Base-by-base conservation (phyloP, 2,329 filamentous ascomycete species). In the Aureobasidium musti region DNA sequence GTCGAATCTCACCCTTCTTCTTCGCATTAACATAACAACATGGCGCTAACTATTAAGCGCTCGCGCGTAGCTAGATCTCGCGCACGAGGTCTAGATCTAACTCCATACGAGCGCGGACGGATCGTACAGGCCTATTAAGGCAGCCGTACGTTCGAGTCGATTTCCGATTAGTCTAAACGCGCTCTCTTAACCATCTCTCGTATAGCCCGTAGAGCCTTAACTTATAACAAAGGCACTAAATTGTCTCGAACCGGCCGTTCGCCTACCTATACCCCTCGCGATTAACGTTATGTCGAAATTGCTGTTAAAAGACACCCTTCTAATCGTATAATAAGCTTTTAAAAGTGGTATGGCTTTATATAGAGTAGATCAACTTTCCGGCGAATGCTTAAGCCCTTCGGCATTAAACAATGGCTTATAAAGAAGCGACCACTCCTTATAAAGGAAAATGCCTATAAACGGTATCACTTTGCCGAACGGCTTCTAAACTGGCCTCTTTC, bases 361-460 rank as follows among this genome's bases (percentile, higher is more conserved):
- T 47, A 14, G 43, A 26, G 8, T 47, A 10, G 2, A 1, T 13
- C 1, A 6, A 47, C 21, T 2, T 10, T 47, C 1, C 3, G 8
- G 3, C 8, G 5, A 47, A 47, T 47, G 5, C 21, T 47, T 8
- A 2, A 47, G 43, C 43, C 13, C 8, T 47, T 23, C 26, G 5
- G 43, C 11, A 47, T 47, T 14, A 47, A 47, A 26, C 26, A 47
- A 26, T 47, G 13, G 43, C 43, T 47, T 47, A 14, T 14, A 14
- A 47, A 65, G 50, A 53, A 65, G 28, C 4, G 49, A 10, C 61
- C 14, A 33, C 43, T 65, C 17, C 17, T 65, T 1, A 54, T 39
- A 43, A 23, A 49, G 21, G 50, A 41, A n/a, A 65, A 49, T 21
- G 26, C 43, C 1, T 7, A n/a, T 26, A 43, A 33, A n/a, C 17